Base-by-base conservation (phyloP, 768 basidiomycete genomes). In the Amanita subjunquillea region DNA sequence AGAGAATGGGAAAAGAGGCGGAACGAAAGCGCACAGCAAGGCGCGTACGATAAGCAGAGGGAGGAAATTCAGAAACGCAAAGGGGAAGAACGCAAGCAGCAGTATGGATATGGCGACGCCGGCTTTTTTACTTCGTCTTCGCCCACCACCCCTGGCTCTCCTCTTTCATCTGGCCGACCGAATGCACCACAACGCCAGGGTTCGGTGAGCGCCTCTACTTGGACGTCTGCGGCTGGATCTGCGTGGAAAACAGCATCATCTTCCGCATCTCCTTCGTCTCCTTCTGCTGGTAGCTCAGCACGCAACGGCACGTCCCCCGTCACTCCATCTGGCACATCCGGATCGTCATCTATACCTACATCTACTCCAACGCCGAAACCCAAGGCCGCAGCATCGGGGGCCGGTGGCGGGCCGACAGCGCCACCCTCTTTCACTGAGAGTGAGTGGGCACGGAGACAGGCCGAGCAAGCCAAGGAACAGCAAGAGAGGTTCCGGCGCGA, bases 401-500 rank as follows among this genome's bases (percentile, higher is more conserved):
- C 56, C 50, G 8, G 39, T n/a, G 39, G 39, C 5, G 41, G 9
- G n/a, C 3, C 41, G 13, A 25, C 43, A 13, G 41, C 12, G 22
- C 54, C 12, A 15, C 58, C 5, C 32, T 55, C 59, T 13, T 32
- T 65, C 20, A 58, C 71, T 9, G 77, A 82, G 56, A 71, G 73
- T 4, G 82, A 85, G 49, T 81, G 83, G 76, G 69, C 74, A 17
- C 78, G 82, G 29, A 78, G 78, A 13, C 81, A 84, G 55, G 80
- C 74, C 20, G 82, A 86, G 59, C 76, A 80, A 29, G 76, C 76
- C 27, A 73, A 78, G 43, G 71, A 75, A 55, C 86, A 85, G 62
- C 80, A 83, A 60, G 85, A 87, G 69, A 71, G 71, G 51, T 88
- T 87, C 67, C 77, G 76, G 41, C 72, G 72, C 54, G 82, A 86